Evolutionary conservation across 2,329 filamentous ascomycete genomes (phyloP), one percentile per base, ranked within the genome.

Genomic region (Alternaria infectoria): DNA sequence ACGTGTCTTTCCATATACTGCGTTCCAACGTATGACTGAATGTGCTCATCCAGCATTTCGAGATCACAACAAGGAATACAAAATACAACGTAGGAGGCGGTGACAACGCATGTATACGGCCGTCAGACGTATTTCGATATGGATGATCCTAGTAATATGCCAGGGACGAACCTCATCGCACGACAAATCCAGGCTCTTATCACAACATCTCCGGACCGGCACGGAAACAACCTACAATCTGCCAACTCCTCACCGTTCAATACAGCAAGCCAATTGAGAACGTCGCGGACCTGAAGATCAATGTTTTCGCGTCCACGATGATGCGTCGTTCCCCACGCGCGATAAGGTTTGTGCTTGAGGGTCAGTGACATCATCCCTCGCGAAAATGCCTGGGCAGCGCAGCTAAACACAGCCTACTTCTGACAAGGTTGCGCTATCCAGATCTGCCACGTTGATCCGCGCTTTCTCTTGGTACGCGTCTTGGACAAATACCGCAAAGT

Each of bases 301-400:
- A 44, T 17, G 17, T 23, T 36, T 30, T 52, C 32, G 49, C 49
- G 49, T 21, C 30, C 13, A 52, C 19, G 49, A 36, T 25, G 49
- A 52, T 52, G 49, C 28, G 49, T 40, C 19, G 49, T 32, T 15
- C 23, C 49, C 28, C 28, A 25, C 25, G 44, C 28, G 26, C 12
- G 57, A 57, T 40, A 40, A 40, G 36, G 36, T 47, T 30, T 13
- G 44, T 23, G 13, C n/a, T 47, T 60, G 58, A 50, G 30, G 56
- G 15, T 40, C n/a, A 13, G 58, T 61, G 58, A 61, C 58, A 61
- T 61, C 58, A 61, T 57, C 25, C 23, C 19, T 25, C 49, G 23
- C 19, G 30, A 52, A 23, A 26, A 19, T 40, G 36, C 43, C 21
- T 47, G 15, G 55, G 44, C 44, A 61, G 11, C 51, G 19, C 19